Evolutionary conservation across 495 filamentous ascomycete genomes (phyloP).

Genomic region (Daldinia childiae): DNA sequence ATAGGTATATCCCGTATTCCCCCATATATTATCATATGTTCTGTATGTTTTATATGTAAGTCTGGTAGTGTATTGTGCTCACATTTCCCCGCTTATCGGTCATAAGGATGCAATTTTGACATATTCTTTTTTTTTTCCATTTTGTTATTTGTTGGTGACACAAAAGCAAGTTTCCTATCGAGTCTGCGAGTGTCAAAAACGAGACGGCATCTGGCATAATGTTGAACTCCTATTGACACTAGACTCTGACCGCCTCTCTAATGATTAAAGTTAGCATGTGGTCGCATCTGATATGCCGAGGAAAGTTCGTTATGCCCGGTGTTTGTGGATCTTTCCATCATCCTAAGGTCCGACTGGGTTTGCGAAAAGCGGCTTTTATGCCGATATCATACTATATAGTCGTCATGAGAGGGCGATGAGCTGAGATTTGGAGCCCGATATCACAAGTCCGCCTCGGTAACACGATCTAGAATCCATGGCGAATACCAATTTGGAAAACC

Average conservation of each 20-base stretch:
- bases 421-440: neutral
- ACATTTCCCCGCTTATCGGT: slow-evolving; percentile 5
- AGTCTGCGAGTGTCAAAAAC: slow-evolving; percentile 13
- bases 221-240: neutral
- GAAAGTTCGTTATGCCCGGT: slow-evolving; percentile 11
- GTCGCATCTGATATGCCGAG: slow-evolving; percentile 23
- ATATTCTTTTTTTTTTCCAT: slow-evolving; percentile 21
- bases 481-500: slow-evolving; percentile 5
- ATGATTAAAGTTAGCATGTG: slow-evolving; percentile 11
- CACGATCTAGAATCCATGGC: slow-evolving; percentile 16
- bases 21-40: neutral
- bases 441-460: slow-evolving; percentile 5
- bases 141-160: slow-evolving; percentile 8
- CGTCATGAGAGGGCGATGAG: slow-evolving; percentile 4
- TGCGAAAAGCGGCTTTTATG: slow-evolving; percentile 32
- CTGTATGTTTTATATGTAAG: neutral
- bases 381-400: slow-evolving; percentile 10
- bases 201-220: slow-evolving; percentile 5
- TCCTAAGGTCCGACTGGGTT: slow-evolving; percentile 6
- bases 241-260: neutral
- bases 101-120: slow-evolving; percentile 4
- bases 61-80: neutral
- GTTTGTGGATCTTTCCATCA: slow-evolving; percentile 20
- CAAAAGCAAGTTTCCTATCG: slow-evolving; percentile 18
- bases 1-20: neutral